Evolutionary conservation across 306 rosid genomes (phyloP), one percentile per base, ranked within the genome.

Genomic region (Fragaria ananassa): DNA sequence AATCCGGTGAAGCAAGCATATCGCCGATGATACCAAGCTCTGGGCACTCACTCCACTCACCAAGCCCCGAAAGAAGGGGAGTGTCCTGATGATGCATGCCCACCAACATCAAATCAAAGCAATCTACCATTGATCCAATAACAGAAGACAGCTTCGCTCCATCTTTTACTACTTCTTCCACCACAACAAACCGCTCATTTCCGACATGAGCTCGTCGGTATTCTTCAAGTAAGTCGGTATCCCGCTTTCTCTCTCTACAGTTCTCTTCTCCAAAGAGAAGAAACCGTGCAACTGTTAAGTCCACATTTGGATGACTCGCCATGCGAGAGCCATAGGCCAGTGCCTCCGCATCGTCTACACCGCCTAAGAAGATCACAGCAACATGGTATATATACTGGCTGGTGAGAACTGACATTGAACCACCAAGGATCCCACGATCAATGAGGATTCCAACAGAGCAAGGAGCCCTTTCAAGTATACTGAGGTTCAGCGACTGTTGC

Each of bases 361-460:
- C 97, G 0, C 97, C 95, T 11, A 89, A 60, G 93, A 85, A 91
- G 74, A 91, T 35, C n/a, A 91, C 89, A 0, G 78, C 90, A 3
- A 86, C 85, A 44, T 78, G 88, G 78, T 27, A 85, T 25, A 66
- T 18, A 37, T 76, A 9, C 75, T 47, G 77, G 1, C 68, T 27
- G 7, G 72, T 15, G 6, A 81, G 71, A 46, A 88, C 75, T 4
- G 88, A 82, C 2, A 39, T 12, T 0, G 84, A 79, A 44, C 86
- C 66, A 6, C 68, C 69, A 39, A 86, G 47, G 21, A 81, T 54
- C 13, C 88, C 89, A 15, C 91, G 77, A 39, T 91, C 97, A 14
- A 91, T 74, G 54, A 89, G 85, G 58, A 91, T 89, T n/a, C 89
- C 93, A 0, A 89, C 89, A 0, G 95, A 91, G 71, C 93, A 91